Percentiles rank a stretch among this genome's conserved stretches.
These are phyloP conservation scores for Ogataea paraovalis DNA, from an alignment of 805 yeast species.

Conservation along the genomic window DNA sequence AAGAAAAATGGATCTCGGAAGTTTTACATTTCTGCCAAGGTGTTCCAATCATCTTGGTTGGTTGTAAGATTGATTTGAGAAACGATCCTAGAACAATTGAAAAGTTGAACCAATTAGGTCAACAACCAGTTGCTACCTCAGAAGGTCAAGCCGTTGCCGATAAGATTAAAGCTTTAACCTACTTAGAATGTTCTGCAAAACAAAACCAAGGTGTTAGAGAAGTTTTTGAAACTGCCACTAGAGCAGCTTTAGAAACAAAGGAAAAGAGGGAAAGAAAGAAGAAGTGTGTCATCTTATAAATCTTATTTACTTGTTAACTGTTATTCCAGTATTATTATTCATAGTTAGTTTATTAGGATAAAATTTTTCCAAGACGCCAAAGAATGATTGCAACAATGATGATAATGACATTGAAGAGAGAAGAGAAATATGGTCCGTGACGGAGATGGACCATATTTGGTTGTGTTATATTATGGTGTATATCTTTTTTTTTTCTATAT, in stretches of 20 bases:
- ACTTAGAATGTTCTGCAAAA: constrained; percentile 90
- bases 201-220: constrained; percentile 89
- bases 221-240: constrained; percentile 88
- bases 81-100: constrained; percentile 76
- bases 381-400: background rate
- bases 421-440: background rate
- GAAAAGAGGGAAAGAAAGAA: constrained; percentile 52
- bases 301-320: background rate
- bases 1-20: constrained; percentile 94
- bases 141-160: constrained; percentile 88
- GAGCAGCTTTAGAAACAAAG: constrained; percentile 78
- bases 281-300: constrained; percentile 68
- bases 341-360: background rate
- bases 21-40: constrained; percentile 92
- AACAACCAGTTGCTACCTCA: constrained; percentile 73
- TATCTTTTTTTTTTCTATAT: constrained; percentile 3
- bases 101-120: constrained; percentile 66
- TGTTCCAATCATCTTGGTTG: constrained; percentile 88
- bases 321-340: constrained; percentile 5
- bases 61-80: constrained; percentile 88
- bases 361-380: background rate
- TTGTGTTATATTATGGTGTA: background rate
- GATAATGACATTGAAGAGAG: background rate
- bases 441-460: background rate
- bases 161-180: constrained; percentile 81